These are phyloP conservation scores for Kodamaea restingae DNA, from an alignment of 805 yeast species.

Conservation along the genomic window DNA sequence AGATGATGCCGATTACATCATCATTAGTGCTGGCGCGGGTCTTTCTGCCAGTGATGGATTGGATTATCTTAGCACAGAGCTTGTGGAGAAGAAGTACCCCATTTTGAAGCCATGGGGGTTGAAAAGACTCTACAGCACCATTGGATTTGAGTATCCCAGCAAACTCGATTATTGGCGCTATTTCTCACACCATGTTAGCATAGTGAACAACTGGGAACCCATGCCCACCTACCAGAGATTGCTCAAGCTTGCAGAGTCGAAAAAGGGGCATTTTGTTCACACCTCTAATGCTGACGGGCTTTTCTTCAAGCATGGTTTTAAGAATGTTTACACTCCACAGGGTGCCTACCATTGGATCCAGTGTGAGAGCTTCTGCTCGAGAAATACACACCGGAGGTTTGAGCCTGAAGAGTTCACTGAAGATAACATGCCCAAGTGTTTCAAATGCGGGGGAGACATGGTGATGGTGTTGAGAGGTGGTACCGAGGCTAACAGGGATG, in stretches of 20 bases:
- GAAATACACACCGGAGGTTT: not conserved
- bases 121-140: slow-evolving; percentile 1
- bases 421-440: slow-evolving; percentile 2
- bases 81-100: slow-evolving; percentile 1
- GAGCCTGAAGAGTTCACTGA: not conserved
- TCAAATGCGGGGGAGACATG: slow-evolving; percentile 1
- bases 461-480: slow-evolving; percentile 1
- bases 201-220: not conserved
- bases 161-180: slow-evolving; percentile 1
- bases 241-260: not conserved
- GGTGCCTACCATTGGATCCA: slow-evolving; percentile 4
- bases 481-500: not conserved
- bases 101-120: not conserved
- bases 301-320: slow-evolving; percentile 2
- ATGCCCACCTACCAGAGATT: not conserved
- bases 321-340: slow-evolving; percentile 1
- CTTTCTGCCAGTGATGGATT: slow-evolving; percentile 5
- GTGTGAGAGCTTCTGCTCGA: not conserved
- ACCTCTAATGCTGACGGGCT: slow-evolving; percentile 5
- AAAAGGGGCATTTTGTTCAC: not conserved
- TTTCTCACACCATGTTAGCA: not conserved
- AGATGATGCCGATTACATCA: slow-evolving; percentile 1
- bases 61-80: slow-evolving; percentile 1
- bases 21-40: slow-evolving; percentile 6
- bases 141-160: slow-evolving; percentile 1